Evolutionary conservation across 768 basidiomycete species (phyloP), one percentile per base, ranked within the genome.

Genomic region (Albatrellus ellisii): DNA sequence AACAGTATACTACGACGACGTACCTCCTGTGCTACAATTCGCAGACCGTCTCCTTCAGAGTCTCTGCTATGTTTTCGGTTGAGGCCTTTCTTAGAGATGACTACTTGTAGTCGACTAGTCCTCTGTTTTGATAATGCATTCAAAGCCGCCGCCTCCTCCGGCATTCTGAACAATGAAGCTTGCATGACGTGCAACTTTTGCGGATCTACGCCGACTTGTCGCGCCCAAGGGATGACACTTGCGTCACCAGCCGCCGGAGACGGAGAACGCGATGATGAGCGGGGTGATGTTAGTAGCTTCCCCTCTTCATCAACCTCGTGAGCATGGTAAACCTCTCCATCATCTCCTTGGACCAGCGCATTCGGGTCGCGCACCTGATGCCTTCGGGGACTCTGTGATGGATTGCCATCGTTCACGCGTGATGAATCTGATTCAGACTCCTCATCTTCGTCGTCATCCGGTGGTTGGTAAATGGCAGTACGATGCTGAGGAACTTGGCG

Each of bases 181-280:
- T 94, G 90, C 90, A 94, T 94, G 41, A 92, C 85, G 53, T 89
- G 84, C 70, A 91, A 77, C 61, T 79, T 81, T 58, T 87, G 85
- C 11, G 79, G 70, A 56, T 92, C 87, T n/a, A 91, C 66, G 4
- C 83, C 81, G 21, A 79, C 57, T 39, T 74, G 74, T 36, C 78
- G 70, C 11, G 79, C 75, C 81, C 84, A 85, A 28, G 82, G 74
- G 41, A 76, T 73, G 33, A 76, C 64, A 5, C 69, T 67, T 5
- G 72, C 61, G 45, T 75, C 72, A 2, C 58, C 60, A 39, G 45
- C 18, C 49, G 40, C 56, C 45, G 25, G 49, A 42, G 32, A 60
- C 49, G 29, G 54, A 35, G 26, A 50, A 55, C 17, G 56, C 52
- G 42, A 44, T 12, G 54, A 36, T 37, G 56, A 55, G 31, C 61